Evolutionary conservation across 805 yeast species (phyloP).

Genomic region (Saturnispora sekii): DNA sequence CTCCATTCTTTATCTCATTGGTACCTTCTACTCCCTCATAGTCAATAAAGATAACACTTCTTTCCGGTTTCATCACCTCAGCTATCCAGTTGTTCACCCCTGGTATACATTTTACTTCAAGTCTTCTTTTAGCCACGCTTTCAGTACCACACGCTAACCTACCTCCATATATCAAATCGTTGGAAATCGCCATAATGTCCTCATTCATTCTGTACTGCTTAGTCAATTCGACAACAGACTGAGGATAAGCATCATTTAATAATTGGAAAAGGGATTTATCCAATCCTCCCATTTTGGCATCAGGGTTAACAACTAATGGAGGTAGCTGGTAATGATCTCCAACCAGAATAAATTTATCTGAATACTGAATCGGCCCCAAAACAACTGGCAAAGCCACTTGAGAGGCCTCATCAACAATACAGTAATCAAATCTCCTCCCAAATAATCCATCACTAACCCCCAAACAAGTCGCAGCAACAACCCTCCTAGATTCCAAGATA

Average conservation of each 20-base stretch:
- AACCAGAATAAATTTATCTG: slow-evolving; percentile 78
- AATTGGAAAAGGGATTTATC: slow-evolving; percentile 68
- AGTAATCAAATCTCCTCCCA: slow-evolving; percentile 65
- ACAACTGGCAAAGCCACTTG: slow-evolving; percentile 89
- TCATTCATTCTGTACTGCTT: slow-evolving; percentile 88
- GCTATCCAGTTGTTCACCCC: slow-evolving; percentile 7
- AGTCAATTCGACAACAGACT: slow-evolving; percentile 63
- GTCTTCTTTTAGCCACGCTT: slow-evolving; percentile 47
- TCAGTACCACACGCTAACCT: slow-evolving; percentile 66
- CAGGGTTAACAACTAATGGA: slow-evolving; percentile 66
- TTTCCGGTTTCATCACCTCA: slow-evolving; percentile 41
- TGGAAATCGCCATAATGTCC: slow-evolving; percentile 79
- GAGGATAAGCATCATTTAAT: slow-evolving; percentile 64
- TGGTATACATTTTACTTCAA: slow-evolving; percentile 10
- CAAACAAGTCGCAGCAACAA: slow-evolving; percentile 85
- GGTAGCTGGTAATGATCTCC: slow-evolving; percentile 95
- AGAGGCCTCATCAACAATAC: slow-evolving; percentile 94
- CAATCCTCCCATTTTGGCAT: slow-evolving; percentile 56
- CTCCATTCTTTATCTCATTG: slow-evolving; percentile 46
- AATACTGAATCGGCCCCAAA: slow-evolving; percentile 73
- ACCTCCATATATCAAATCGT: slow-evolving; percentile 67
- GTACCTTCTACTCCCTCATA: slow-evolving; percentile 58
- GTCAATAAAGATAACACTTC: slow-evolving; percentile 66
- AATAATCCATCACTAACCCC: slow-evolving; percentile 62
- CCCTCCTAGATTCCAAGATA: slow-evolving; percentile 45